These are phyloP conservation scores for Kodamaea alishanica DNA, from an alignment of 1,139 yeast genomes.

Conservation along the genomic window DNA sequence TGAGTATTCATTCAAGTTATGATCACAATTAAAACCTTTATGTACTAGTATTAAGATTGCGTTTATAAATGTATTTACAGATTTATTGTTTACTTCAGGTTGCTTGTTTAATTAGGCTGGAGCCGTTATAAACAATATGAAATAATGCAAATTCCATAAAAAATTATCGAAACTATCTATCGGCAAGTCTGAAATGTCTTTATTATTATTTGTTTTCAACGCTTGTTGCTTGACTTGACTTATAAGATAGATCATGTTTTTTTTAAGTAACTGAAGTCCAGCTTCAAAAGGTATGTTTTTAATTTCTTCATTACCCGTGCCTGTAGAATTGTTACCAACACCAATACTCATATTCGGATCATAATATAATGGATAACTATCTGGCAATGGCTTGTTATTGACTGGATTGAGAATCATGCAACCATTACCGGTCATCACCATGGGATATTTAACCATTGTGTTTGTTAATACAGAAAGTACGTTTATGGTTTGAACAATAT, in stretches of 20 bases:
- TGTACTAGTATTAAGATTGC: too few relatives aligned
- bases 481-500: constrained; percentile 27
- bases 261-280: constrained; percentile 33
- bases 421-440: constrained; percentile 23
- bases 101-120: constrained; percentile 10
- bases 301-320: constrained; percentile 20
- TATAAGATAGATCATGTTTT: constrained; percentile 28
- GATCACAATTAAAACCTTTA: too few relatives aligned
- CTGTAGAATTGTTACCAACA: constrained; percentile 9
- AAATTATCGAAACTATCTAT: constrained; percentile 41
- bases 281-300: constrained; percentile 24
- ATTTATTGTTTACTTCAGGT: too few relatives aligned
- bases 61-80: too few relatives aligned
- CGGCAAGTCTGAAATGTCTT: constrained; percentile 24
- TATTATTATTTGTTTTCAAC: constrained; percentile 16
- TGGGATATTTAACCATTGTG: constrained; percentile 27
- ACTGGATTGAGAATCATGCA: constrained; percentile 28
- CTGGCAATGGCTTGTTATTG: background rate
- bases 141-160: constrained; percentile 41
- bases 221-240: constrained; percentile 19
- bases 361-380: constrained; percentile 28
- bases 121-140: constrained; percentile 37
- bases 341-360: constrained; percentile 19
- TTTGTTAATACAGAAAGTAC: constrained; percentile 26
- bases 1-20: too few relatives aligned